Evolutionary conservation across 2,329 filamentous ascomycete genomes (phyloP).

Genomic region (Phyllosticta citrichinensis): DNA sequence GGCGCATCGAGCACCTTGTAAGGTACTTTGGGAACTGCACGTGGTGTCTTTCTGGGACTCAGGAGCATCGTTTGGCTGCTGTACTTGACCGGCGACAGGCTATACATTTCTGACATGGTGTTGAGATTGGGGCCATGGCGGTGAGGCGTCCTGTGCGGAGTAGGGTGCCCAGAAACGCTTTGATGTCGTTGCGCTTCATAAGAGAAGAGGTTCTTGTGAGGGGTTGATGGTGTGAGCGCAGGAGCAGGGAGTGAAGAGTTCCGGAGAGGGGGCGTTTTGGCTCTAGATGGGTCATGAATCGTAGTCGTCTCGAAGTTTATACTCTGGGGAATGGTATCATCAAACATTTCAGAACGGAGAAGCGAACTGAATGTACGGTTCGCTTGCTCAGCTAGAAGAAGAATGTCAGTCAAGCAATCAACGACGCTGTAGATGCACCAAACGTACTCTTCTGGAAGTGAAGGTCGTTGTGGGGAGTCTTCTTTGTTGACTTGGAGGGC

Average conservation of each 20-base stretch:
- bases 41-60: conserved; percentile 76
- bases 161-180: conserved; percentile 60
- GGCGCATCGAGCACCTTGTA: conserved; percentile 97
- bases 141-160: conserved; percentile 80
- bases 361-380: conserved; percentile 86
- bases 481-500: conserved; percentile 74
- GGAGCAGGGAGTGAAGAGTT: conserved; percentile 54
- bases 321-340: conserved; percentile 75
- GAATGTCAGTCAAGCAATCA: conserved; percentile 12
- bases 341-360: conserved; percentile 85
- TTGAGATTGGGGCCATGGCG: conserved; percentile 83
- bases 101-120: conserved; percentile 86
- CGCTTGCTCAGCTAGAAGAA: conserved; percentile 67
- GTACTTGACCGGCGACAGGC: conserved; percentile 83
- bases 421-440: background rate
- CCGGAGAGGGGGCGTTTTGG: conserved; percentile 70
- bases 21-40: conserved; percentile 88
- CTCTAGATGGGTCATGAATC: conserved; percentile 57
- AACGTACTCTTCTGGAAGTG: conserved; percentile 73
- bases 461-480: conserved; percentile 77
- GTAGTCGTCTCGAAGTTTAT: conserved; percentile 51
- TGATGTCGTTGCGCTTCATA: conserved; percentile 67
- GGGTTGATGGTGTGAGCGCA: conserved; percentile 79
- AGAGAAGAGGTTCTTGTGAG: conserved; percentile 93
- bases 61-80: conserved; percentile 90